Conservation (phyloP, 148 eudicot genomes). For the Selenicereus undatus region DNA sequence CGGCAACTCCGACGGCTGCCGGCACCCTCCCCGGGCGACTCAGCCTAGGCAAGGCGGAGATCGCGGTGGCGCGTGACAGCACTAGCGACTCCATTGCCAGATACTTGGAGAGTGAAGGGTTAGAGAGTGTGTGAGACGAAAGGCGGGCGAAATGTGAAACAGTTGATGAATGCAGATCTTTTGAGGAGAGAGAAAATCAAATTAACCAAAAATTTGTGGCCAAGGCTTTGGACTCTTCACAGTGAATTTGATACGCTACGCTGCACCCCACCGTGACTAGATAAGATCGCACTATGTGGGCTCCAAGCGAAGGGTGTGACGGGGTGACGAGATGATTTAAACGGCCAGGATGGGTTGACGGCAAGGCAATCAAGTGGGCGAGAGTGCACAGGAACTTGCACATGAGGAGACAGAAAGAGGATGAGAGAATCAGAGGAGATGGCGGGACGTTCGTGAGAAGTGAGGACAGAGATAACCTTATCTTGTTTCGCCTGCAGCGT, state of each 20-base stretch:
- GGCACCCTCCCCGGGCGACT: constrained; percentile 29
- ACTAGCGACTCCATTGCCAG: constrained; percentile 75
- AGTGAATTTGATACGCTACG: not conserved
- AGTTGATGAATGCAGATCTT: constrained; percentile 4
- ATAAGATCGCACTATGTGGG: not conserved
- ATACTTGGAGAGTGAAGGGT: not conserved
- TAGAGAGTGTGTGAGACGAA: not conserved
- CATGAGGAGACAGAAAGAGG: not conserved
- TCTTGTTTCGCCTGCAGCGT: constrained; percentile 20
- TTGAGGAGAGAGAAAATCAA: not conserved
- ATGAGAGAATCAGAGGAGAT: not conserved
- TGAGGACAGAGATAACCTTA: constrained; percentile 23
- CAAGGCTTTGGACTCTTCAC: not conserved
- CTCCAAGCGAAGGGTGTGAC: not conserved
- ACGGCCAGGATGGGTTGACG: constrained; percentile 12
- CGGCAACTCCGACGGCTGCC: constrained; percentile 14
- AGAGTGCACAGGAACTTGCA: constrained; percentile 13
- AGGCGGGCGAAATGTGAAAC: not conserved
- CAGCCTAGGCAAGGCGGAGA: constrained; percentile 49
- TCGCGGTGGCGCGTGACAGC: constrained; percentile 53
- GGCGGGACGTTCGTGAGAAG: constrained; percentile 12
- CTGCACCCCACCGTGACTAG: not conserved
- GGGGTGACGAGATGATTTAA: not conserved
- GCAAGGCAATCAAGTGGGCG: not conserved
- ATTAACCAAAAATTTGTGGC: not conserved